phyloP scores from a whole-genome alignment of 1,284 basidiomycete genomes.

The Pascua sp. region DNA sequence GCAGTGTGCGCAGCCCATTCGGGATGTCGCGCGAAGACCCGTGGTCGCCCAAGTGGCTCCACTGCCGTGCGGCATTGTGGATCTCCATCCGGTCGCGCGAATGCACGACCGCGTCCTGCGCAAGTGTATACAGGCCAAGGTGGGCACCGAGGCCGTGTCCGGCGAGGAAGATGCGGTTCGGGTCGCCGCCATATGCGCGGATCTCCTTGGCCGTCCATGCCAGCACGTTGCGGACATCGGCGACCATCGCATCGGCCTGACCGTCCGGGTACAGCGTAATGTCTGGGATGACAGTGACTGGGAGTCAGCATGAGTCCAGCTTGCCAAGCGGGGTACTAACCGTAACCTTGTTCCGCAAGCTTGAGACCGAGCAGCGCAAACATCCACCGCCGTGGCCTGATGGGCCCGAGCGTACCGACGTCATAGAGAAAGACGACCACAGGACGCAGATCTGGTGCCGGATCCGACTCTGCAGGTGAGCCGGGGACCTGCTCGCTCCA shows the following conservation, averaged over 20 bases:
- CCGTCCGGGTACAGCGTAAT: constrained; percentile 26
- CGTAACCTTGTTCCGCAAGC: constrained; percentile 26
- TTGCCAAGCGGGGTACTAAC: constrained; percentile 6
- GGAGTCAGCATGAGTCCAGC: neutral
- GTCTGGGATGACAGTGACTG: constrained; percentile 27
- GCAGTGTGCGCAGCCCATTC: constrained; percentile 24
- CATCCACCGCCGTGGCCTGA: constrained; percentile 21
- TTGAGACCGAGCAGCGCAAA: constrained; percentile 22
- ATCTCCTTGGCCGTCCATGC: constrained; percentile 21
- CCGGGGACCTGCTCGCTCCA: constrained; percentile 16
- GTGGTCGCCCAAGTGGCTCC: constrained; percentile 9
- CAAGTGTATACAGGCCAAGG: constrained; percentile 42
- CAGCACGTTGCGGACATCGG: constrained; percentile 20
- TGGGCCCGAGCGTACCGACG: constrained; percentile 22
- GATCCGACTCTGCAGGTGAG: constrained; percentile 6
- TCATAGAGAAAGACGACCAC: constrained; percentile 29
- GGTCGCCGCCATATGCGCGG: constrained; percentile 37
- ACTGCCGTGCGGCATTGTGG: constrained; percentile 15
- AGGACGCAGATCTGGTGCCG: constrained; percentile 6
- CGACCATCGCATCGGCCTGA: constrained; percentile 19
- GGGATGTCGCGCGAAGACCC: constrained; percentile 12
- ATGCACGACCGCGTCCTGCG: constrained; percentile 30
- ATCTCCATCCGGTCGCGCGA: constrained; percentile 24
- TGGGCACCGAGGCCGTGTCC: constrained; percentile 48
- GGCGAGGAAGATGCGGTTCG: constrained; percentile 38